Evolutionary conservation across 176 grass and related monocot genomes (phyloP), one percentile per base, ranked within the genome.

Genomic region (Eragrostis nindensis): DNA sequence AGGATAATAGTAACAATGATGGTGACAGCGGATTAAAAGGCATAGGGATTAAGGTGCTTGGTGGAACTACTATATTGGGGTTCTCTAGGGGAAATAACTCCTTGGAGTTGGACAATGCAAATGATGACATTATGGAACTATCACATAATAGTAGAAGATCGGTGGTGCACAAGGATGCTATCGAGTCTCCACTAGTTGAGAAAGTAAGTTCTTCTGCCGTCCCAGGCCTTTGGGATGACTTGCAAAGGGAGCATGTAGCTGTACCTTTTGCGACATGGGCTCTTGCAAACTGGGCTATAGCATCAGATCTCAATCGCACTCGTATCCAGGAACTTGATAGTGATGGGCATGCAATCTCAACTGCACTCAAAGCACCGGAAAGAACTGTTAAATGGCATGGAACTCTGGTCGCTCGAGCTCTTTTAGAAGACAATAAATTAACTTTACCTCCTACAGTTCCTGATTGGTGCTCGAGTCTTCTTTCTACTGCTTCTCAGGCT

Each of bases 221-320:
- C 12, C 95, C 95, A 55, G 95, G 95, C 38, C 87, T 98, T 38
- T 98, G 95, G 95, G 95, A 98, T 81, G 95, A 98, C 80, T 77
- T 98, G 80, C 92, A 98, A 80, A 91, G 95, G 77, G 95, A 98
- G 78, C 90, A 98, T 86, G 95, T 98, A 30, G 95, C 95, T 65
- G 92, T 98, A 73, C 95, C 95, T 81, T 98, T 98, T 94, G 95
- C 95, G 62, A 87, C 95, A 48, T 98, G 95, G 95, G 95, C 95
- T 76, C 74, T 98, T 82, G 92, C 95, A 81, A 98, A 98, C 59
- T 98, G 95, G 95, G 92, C 95, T 82, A 54, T 95, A 49, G 92
- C 95, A 81, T 98, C 95, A 53, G 84, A 92, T 76, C 36, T 85
- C 48, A 98, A 98, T 41, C 88, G 95, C 47, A 87, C 69, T 78